Percentiles rank a stretch among this genome's conserved stretches.
Evolutionary conservation across 2,329 filamentous ascomycete genomes (phyloP).

Genomic region (Eutypa lata): DNA sequence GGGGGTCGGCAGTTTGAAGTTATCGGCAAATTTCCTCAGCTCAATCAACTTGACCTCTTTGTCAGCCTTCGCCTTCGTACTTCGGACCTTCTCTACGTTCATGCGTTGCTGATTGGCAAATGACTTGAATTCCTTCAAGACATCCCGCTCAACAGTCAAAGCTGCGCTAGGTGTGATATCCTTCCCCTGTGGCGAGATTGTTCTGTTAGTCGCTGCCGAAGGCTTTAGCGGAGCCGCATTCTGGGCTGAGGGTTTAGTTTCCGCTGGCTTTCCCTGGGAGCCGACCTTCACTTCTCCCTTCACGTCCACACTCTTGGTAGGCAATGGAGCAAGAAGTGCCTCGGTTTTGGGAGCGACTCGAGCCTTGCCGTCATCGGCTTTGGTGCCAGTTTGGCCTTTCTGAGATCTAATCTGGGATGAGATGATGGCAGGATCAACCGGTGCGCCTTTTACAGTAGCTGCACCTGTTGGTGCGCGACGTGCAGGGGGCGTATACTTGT

Average conservation of each 20-base stretch:
- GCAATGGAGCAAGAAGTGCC: slow-evolving; percentile 12
- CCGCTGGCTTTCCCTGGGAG: slow-evolving; percentile 20
- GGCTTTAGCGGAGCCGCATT: slow-evolving; percentile 25
- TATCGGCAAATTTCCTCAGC: slow-evolving; percentile 89
- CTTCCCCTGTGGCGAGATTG: slow-evolving; percentile 36
- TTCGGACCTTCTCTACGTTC: slow-evolving; percentile 54
- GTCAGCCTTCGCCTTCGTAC: slow-evolving; percentile 63
- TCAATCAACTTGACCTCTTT: slow-evolving; percentile 93
- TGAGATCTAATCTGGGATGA: slow-evolving; percentile 69
- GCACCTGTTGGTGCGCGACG: slow-evolving; percentile 74
- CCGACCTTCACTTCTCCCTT: slow-evolving; percentile 32
- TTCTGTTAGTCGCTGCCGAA: slow-evolving; percentile 38
- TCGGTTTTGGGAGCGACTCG: slow-evolving; percentile 21
- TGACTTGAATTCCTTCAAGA: slow-evolving; percentile 60
- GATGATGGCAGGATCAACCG: slow-evolving; percentile 86
- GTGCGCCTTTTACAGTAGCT: slow-evolving; percentile 70
- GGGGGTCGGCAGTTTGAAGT: slow-evolving; percentile 90
- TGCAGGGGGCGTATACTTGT: slow-evolving; percentile 88
- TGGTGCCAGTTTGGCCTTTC: slow-evolving; percentile 35
- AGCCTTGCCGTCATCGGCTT: slow-evolving; percentile 33
- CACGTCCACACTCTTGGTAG: slow-evolving; percentile 29
- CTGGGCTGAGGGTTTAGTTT: slow-evolving; percentile 22
- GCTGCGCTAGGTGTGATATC: slow-evolving; percentile 51
- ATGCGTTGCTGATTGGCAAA: slow-evolving; percentile 58
- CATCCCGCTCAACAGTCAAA: slow-evolving; percentile 59